These are phyloP conservation scores for Drechslerella dactyloides DNA, from an alignment of 2,329 filamentous ascomycete species.

Conservation along the genomic window DNA sequence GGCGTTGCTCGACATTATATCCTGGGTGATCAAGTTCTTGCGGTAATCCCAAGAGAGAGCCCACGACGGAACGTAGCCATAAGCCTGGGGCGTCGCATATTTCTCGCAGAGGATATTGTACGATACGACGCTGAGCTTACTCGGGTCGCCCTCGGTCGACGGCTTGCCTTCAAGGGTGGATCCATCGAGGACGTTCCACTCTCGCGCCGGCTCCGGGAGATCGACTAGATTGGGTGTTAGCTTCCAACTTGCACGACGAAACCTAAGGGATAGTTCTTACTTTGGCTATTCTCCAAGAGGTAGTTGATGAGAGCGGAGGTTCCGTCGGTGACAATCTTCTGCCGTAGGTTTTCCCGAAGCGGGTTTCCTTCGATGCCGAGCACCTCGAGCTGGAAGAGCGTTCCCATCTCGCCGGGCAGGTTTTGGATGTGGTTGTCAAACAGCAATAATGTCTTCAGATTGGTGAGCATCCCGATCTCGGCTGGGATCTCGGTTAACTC, in stretches of 20 bases:
- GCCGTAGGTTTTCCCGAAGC: constrained; percentile 75
- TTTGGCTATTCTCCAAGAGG: constrained; percentile 81
- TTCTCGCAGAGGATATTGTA: constrained; percentile 97
- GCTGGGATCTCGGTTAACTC: constrained; percentile 79
- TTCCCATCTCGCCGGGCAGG: constrained; percentile 85
- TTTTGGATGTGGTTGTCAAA: constrained; percentile 89
- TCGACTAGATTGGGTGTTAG: constrained; percentile 66
- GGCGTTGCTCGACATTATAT: constrained; percentile 77
- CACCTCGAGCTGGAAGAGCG: constrained; percentile 83
- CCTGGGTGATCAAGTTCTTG: constrained; percentile 79
- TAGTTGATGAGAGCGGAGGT: constrained; percentile 83
- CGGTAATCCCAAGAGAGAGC: constrained; percentile 88
- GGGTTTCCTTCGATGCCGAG: constrained; percentile 93
- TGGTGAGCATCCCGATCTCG: constrained; percentile 96
- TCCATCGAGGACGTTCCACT: constrained; percentile 76
- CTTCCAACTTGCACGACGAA: background rate
- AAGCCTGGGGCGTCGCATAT: constrained; percentile 81
- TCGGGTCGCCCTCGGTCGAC: constrained; percentile 58
- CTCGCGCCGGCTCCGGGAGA: constrained; percentile 75
- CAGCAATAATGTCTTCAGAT: constrained; percentile 80
- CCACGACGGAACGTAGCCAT: constrained; percentile 85
- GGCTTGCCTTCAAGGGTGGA: constrained; percentile 56
- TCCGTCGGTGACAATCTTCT: constrained; percentile 83
- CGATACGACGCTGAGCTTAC: constrained; percentile 79
- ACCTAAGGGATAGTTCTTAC: constrained; percentile 64